Base-by-base conservation (phyloP, 257 asterid species). In the Nicotiana obtusifolia region DNA sequence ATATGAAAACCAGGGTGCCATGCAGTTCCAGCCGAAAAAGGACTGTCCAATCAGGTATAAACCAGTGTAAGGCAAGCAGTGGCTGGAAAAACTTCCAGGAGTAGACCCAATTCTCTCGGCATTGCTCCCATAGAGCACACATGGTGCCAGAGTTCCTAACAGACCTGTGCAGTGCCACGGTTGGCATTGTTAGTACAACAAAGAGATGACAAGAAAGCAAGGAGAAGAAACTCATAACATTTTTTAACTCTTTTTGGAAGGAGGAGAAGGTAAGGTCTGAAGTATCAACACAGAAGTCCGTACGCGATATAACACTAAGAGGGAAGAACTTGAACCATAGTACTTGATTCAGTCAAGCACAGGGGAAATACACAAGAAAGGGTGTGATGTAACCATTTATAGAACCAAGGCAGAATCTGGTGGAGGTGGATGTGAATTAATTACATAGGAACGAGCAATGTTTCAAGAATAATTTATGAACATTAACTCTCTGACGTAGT, bases 1-100 rank as follows among this genome's bases (percentile, higher is more conserved):
- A 79, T 87, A 92, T 31, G 97, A 91, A 86, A 89, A 87, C 92
- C 93, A 92, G 33, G 97, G 97, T 0, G 97, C 95, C 76, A 92
- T 90, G 83, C 91, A 89, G 77, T 92, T 92, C 92, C 90, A 90
- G 71, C 97, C 97, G 26, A 92, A 90, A 47, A 92, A 82, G 66
- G 87, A 78, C 59, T 89, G 90, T 82, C 97, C 97, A 28, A 92
- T 77, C 47, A 90, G 47, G 89, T 89, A 92, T 31, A 92, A 87
- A 76, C 93, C 95, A 37, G 92, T 87, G 92, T 92, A 92, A 28
- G 97, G 92, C 90, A 91, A 78, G 83, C 97, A 92, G 85, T 91
- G 97, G 85, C 88, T 91, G 16, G 91, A 65, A 78, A 92, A 92
- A 56, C 88, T 85, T 53, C 91, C 90, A 22, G 93, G 91, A 68